Conservation (phyloP, 805 yeast genomes). For the Saccharomycopsis amapae region DNA sequence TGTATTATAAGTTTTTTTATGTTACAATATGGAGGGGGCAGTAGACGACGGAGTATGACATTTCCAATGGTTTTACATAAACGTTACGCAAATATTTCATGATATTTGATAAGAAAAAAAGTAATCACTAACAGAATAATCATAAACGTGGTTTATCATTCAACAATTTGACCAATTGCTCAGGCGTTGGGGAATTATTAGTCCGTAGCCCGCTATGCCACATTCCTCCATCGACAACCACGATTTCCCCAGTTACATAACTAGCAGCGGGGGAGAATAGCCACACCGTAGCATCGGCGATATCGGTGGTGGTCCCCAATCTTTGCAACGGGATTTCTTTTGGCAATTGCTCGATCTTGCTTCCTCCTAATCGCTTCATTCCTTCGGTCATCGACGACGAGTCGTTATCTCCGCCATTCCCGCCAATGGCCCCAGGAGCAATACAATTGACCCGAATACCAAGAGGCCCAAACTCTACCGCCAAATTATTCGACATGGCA, state of each 20-base stretch:
- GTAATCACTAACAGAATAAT: not conserved
- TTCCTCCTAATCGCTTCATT: conserved; percentile 49
- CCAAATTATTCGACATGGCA: conserved; percentile 73
- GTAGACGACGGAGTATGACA: too few relatives aligned
- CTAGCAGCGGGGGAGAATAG: conserved; percentile 77
- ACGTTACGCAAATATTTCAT: too few relatives aligned
- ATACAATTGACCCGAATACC: conserved; percentile 79
- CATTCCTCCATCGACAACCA: conserved; percentile 83
- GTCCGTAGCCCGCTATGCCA: conserved; percentile 67
- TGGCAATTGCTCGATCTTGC: conserved; percentile 28
- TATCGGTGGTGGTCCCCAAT: conserved; percentile 48
- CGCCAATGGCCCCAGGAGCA: conserved; percentile 88
- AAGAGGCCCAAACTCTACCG: conserved; percentile 86
- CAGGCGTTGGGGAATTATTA: conserved; percentile 37
- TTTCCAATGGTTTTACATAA: too few relatives aligned
- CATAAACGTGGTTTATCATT: conserved; percentile 33
- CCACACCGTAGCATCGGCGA: conserved; percentile 81
- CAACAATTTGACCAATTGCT: conserved; percentile 29
- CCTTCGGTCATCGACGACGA: conserved; percentile 96
- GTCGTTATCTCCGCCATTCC: conserved; percentile 56
- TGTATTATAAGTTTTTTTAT: too few relatives aligned
- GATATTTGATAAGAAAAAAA: not conserved
- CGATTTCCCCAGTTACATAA: conserved; percentile 69
- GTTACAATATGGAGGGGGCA: too few relatives aligned
- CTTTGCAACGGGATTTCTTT: conserved; percentile 45